Conservation (phyloP, 148 eudicot genomes). For the Fagopyrum homotropicum region DNA sequence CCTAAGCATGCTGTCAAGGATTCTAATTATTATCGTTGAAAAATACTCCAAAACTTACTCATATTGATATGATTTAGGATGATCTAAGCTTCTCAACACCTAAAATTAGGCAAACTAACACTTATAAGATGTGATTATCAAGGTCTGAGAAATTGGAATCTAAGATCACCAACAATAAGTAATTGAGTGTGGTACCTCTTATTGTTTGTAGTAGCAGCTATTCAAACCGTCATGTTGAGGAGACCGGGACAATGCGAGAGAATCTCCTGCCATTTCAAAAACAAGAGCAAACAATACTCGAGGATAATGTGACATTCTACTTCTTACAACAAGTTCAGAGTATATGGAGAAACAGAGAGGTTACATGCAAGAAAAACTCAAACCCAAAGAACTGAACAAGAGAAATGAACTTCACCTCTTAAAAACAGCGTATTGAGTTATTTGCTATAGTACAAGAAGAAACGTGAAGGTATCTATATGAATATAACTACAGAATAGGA, state of each 20-base stretch:
- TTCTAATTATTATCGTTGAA: background rate
- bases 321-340: background rate
- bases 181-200: no score
- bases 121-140: background rate
- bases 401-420: background rate
- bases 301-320: no score
- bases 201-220: background rate
- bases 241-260: no score
- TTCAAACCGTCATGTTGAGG: background rate
- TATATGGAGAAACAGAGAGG: background rate
- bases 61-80: conserved; percentile 1
- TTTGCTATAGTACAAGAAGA: no score
- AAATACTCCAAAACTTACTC: background rate
- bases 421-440: background rate
- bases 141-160: background rate
- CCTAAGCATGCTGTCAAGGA: background rate
- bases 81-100: background rate
- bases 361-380: background rate
- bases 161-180: no score
- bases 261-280: background rate
- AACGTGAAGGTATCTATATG: no score
- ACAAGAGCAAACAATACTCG: background rate
- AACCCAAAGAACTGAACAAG: background rate
- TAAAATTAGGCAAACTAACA: background rate
- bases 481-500: background rate